A percentile compares a stretch with the other conserved stretches of the same genome.
Evolutionary conservation across 345 rosid genomes (phyloP).

Genomic region (Abelmoschus esculentus): DNA sequence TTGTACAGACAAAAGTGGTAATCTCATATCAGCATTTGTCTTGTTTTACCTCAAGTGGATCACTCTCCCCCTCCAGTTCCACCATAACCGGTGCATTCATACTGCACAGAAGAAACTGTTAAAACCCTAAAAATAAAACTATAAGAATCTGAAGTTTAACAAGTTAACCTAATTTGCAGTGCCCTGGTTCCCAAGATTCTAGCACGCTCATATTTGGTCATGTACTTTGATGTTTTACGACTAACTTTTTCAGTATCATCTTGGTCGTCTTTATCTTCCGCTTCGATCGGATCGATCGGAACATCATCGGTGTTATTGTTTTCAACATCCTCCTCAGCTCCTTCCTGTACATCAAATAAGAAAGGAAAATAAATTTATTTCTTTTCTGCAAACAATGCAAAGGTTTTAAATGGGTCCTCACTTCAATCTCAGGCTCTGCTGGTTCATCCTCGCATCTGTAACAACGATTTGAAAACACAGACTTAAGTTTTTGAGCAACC

Average conservation of each 20-base stretch:
- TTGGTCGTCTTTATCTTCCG: slow-evolving; percentile 51
- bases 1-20: background rate
- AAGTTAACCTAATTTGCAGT: slow-evolving; percentile 59
- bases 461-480: background rate
- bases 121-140: background rate
- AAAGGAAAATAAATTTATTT: background rate
- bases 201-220: slow-evolving; percentile 86
- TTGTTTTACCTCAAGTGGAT: slow-evolving; percentile 64
- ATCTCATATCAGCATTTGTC: background rate
- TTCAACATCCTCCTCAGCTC: slow-evolving; percentile 59
- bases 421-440: slow-evolving; percentile 76
- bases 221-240: slow-evolving; percentile 65
- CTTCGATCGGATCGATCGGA: slow-evolving; percentile 45
- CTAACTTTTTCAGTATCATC: slow-evolving; percentile 27
- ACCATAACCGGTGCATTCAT: slow-evolving; percentile 99
- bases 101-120: slow-evolving; percentile 27
- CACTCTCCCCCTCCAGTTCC: slow-evolving; percentile 79
- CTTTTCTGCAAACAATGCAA: background rate
- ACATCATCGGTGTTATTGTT: slow-evolving; percentile 48
- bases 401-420: slow-evolving; percentile 16
- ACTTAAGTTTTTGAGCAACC: background rate
- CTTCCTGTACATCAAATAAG: slow-evolving; percentile 45
- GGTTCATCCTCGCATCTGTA: slow-evolving; percentile 91
- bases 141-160: background rate
- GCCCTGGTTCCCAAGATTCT: slow-evolving; percentile 88